Percentiles rank a stretch among this genome's conserved stretches.
Evolutionary conservation across 2,329 filamentous ascomycete species (phyloP).

Genomic region (Atkinsonella hypoxylon): DNA sequence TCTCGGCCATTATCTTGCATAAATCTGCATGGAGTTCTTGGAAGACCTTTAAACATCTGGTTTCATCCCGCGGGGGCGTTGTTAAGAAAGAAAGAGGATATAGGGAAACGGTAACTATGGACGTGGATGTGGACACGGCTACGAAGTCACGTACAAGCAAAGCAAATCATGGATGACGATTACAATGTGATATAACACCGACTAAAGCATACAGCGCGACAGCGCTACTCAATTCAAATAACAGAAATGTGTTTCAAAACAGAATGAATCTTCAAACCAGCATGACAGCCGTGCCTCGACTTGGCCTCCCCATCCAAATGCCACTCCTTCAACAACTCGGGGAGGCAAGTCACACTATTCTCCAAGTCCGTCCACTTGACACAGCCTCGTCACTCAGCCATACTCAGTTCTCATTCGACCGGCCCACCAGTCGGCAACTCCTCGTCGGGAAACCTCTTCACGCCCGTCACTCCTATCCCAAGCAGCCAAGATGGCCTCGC

Average conservation of each 20-base stretch:
- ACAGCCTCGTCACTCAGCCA: no score
- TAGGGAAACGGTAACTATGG: not conserved
- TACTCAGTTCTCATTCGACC: no score
- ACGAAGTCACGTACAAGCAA: not conserved
- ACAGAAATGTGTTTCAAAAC: no score
- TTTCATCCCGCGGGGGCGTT: not conserved
- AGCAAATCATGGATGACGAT: not conserved
- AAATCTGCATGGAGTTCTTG: not conserved
- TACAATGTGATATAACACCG: not conserved
- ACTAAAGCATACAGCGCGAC: not conserved
- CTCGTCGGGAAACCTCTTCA: no score
- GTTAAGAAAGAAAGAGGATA: not conserved
- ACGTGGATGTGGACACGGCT: not conserved
- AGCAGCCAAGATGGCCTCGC: no score
- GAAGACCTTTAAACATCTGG: not conserved
- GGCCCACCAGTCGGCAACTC: no score
- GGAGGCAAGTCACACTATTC: constrained; percentile 33
- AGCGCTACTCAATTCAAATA: not conserved
- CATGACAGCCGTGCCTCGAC: no score
- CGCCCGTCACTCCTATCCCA: no score
- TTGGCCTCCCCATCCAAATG: no score
- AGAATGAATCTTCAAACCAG: no score
- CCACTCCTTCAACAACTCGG: constrained; percentile 47
- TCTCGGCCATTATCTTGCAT: not conserved
- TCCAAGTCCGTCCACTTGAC: constrained; percentile 4